These are phyloP conservation scores for Arthroderma sp. DNA, from an alignment of 2,329 filamentous ascomycete genomes.

Conservation along the genomic window DNA sequence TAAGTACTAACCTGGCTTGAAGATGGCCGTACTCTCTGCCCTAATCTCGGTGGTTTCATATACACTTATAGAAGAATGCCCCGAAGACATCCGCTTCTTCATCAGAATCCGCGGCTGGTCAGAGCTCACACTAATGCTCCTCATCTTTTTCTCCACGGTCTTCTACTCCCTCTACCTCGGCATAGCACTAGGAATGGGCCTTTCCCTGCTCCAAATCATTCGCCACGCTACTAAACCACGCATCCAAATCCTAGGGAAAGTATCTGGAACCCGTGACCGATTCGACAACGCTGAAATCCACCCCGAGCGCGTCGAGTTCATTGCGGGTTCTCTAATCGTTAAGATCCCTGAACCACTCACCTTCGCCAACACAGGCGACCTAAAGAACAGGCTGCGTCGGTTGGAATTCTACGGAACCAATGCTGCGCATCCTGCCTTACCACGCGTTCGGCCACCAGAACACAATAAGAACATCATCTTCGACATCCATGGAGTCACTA, in stretches of 20 bases:
- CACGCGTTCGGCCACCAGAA: slow-evolving; percentile 61
- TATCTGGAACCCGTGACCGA: slow-evolving; percentile 61
- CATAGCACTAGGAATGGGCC: slow-evolving; percentile 83
- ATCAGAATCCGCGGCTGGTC: slow-evolving; percentile 70
- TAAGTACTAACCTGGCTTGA: background rate
- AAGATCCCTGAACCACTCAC: slow-evolving; percentile 96
- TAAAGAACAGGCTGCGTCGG: slow-evolving; percentile 70
- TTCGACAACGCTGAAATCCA: slow-evolving; percentile 77
- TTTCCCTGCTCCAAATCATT: slow-evolving; percentile 81
- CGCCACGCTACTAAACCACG: slow-evolving; percentile 81
- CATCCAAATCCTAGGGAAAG: slow-evolving; percentile 88
- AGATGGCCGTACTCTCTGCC: slow-evolving; percentile 86
- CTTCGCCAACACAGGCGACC: slow-evolving; percentile 88
- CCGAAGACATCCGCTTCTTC: slow-evolving; percentile 86
- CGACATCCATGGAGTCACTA: slow-evolving; percentile 93
- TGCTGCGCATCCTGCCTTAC: slow-evolving; percentile 73
- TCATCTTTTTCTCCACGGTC: slow-evolving; percentile 84
- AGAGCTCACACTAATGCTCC: slow-evolving; percentile 73
- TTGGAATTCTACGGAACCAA: slow-evolving; percentile 85
- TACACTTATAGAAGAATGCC: slow-evolving; percentile 88
- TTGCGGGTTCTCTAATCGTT: slow-evolving; percentile 86
- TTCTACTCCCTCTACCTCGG: slow-evolving; percentile 91
- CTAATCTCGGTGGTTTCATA: slow-evolving; percentile 95
- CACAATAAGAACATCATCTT: slow-evolving; percentile 90
- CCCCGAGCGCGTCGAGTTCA: slow-evolving; percentile 65